These are phyloP conservation scores for Cucumis melo DNA, from an alignment of 306 rosid species.

Conservation along the genomic window DNA sequence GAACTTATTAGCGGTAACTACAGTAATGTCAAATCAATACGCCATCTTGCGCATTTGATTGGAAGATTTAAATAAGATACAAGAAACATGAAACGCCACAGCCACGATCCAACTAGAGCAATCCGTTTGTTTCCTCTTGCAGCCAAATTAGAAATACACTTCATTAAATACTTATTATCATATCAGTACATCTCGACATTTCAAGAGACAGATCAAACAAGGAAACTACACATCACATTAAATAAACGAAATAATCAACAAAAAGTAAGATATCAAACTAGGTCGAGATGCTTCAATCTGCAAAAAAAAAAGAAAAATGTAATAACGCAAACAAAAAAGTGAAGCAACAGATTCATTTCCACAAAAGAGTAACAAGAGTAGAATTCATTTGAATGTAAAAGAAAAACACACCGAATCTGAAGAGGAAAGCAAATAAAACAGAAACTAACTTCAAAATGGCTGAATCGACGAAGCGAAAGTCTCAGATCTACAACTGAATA, in stretches of 20 bases:
- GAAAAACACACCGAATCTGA: neutral
- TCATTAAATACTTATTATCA: neutral
- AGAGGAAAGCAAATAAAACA: neutral
- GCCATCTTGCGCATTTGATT: neutral
- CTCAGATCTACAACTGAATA: conserved; percentile 34
- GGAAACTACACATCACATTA: neutral
- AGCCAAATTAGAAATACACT: neutral
- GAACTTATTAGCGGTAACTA: neutral
- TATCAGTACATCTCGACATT: neutral
- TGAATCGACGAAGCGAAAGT: conserved; percentile 5
- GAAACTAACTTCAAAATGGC: neutral
- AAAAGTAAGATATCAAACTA: neutral
- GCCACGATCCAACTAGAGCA: neutral
- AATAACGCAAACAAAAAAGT: neutral
- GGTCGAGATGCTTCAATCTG: neutral
- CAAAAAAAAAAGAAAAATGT: neutral
- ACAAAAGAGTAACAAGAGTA: neutral
- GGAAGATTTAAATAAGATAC: neutral
- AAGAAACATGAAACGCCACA: neutral
- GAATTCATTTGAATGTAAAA: neutral
- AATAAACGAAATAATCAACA: neutral
- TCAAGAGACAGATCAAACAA: neutral
- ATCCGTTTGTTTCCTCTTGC: neutral
- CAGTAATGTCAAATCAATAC: neutral
- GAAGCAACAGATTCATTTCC: neutral